Base-by-base conservation (phyloP, 352 stramenopile genomes). In the Nothophytophthora sp. region DNA sequence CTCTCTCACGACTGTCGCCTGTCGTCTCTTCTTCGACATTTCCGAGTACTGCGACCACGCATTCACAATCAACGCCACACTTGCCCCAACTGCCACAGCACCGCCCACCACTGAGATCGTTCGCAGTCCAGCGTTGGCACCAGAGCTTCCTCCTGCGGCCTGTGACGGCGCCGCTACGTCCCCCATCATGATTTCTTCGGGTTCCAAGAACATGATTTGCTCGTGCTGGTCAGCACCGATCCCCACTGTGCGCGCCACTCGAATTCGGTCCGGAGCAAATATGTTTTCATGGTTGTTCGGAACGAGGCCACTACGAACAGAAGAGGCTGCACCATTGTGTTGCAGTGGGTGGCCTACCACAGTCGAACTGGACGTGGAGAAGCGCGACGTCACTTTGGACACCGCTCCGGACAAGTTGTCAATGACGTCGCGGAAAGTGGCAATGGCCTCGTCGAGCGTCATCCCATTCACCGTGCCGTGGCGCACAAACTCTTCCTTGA, bases 221-320 rank as follows among this genome's bases (percentile, higher is more conserved):
- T 92, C 75, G 12, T 72, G 70, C 20, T 86, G 71, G 3, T 91
- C 75, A 1, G 73, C 66, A 23, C 73, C 77, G 24, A 85, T 80
- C 3, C 70, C 75, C 3, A 85, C 62, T 32, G 74, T 83, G 6
- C 86, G 73, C 6, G 69, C 44, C 28, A 95, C 69, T 7, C 83
- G 79, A 61, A 95, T 75, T 9, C 81, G 80, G 47, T 90, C 72
- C 1, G 73, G 73, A 2, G 67, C 70, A 27, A 95, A 92, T 3
- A 95, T 37, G 39, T 95, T 95, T 54, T 92, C 76, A 57, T 95
- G 86, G 44, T 95, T 95, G 61, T 92, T 90, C 12, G 58, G 60
- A 20, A 77, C 61, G 7, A 95, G 63, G 1, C 64, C 63, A 29
- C 63, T 73, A 29, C 68, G 68, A 28, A 71, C 42, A 7, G 50